Evolutionary conservation across 441 rosid genomes (phyloP).

Genomic region (Populus tomentosa): DNA sequence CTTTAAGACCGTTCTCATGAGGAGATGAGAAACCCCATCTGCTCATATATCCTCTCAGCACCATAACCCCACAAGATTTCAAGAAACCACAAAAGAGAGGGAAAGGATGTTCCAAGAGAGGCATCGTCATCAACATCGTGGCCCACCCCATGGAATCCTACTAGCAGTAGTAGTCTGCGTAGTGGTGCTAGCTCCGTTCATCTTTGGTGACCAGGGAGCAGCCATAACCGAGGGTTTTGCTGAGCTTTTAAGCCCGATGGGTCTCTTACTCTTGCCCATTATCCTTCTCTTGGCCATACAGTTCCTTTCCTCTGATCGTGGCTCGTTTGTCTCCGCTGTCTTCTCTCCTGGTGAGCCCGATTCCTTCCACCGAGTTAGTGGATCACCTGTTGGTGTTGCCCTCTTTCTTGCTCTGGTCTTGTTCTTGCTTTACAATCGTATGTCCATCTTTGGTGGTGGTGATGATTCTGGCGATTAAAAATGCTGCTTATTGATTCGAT

Average conservation of each 20-base stretch:
- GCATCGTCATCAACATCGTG: conserved; percentile 31
- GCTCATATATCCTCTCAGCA: background rate
- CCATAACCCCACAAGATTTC: background rate
- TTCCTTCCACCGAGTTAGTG: conserved; percentile 72
- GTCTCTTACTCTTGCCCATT: conserved; percentile 78
- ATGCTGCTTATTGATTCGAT: background rate
- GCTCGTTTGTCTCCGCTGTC: conserved; percentile 51
- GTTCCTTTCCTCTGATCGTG: conserved; percentile 87
- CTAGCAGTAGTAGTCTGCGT: conserved; percentile 64
- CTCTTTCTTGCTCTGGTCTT: conserved; percentile 54
- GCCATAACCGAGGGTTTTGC: conserved; percentile 74
- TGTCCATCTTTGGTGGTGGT: conserved; percentile 76
- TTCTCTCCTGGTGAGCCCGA: conserved; percentile 79
- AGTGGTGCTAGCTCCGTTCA: conserved; percentile 65
- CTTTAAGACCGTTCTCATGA: background rate
- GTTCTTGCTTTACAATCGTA: conserved; percentile 64
- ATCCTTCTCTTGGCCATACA: conserved; percentile 72
- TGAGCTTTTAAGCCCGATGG: conserved; percentile 77
- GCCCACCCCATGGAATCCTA: conserved; percentile 74
- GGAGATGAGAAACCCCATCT: background rate
- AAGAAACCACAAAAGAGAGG: background rate
- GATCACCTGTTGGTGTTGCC: conserved; percentile 87
- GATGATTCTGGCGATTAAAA: conserved; percentile 59
- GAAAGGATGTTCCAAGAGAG: conserved; percentile 36
- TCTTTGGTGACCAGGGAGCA: conserved; percentile 78